Evolutionary conservation across 2,329 filamentous ascomycete species (phyloP), one percentile per base, ranked within the genome.

Genomic region (Lasiodiplodia hormozganensis): DNA sequence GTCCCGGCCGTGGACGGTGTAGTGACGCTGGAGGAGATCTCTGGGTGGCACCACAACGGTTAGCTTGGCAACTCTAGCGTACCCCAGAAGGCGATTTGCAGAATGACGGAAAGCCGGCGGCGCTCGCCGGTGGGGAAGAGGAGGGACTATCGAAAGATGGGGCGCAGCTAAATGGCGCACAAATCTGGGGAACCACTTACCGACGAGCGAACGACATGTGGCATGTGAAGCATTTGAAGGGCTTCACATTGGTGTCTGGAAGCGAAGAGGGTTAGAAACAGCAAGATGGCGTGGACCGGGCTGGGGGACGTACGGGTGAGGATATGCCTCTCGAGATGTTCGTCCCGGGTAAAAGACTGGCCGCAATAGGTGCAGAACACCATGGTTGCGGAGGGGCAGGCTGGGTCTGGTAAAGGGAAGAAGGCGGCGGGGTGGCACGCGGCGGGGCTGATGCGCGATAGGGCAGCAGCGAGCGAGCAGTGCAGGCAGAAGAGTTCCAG

Each of bases 311-410:
- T 79, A 85, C 83, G 84, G 69, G 83, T 85, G 16, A 85, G 78
- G 68, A 85, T 85, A 70, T 85, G 84, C 70, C 84, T 77, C 74
- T 85, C 83, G 68, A 85, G 81, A 75, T 85, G 84, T 71, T 85
- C 84, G 72, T 85, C 84, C 72, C 84, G 76, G 53, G 83, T 85
- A 71, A 85, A 85, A 54, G 82, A 83, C 78, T 85, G 82, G 36
- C 84, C 84, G 72, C 84, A 85, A 70, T 85, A 85, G 66, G 84
- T 85, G 75, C 84, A 85, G 75, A 84, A 85, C 36, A 85, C 83
- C 83, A 85, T 85, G 58, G 70, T 81, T 52, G 43, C 47, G 60
- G 43, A 28, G 31, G 54, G 10, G 52, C 7, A 18, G 60, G 23
- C 60, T 52, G 60, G 11, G 71, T 66, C 56, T 67, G 68, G 68